Evolutionary conservation across 805 yeast species (phyloP).

Genomic region (Teunomyces stri): DNA sequence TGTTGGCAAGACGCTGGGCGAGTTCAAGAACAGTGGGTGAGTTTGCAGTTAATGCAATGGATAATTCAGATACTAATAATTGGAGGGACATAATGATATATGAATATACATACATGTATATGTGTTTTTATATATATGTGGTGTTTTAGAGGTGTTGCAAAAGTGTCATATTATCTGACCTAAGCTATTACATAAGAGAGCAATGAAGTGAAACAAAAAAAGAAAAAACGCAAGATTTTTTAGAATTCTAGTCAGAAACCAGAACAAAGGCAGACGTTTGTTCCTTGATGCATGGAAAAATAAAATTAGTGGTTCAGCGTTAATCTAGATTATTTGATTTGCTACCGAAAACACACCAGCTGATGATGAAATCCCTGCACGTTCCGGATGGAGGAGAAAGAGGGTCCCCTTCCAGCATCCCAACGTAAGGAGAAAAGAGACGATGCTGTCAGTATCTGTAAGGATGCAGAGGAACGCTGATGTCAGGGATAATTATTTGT

Average conservation of each 20-base stretch:
- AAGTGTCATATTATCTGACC: background rate
- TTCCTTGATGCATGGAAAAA: background rate
- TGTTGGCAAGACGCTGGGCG: background rate
- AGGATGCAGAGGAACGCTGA: background rate
- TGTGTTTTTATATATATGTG: background rate
- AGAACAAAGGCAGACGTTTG: background rate
- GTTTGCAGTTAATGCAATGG: background rate
- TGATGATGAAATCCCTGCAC: background rate
- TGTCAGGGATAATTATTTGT: background rate
- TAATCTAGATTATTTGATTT: background rate
- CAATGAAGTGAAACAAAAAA: background rate
- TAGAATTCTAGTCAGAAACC: background rate
- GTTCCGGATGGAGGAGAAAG: background rate
- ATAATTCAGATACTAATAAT: background rate
- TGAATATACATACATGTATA: background rate
- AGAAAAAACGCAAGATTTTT: background rate
- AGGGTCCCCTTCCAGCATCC: too few species aligned
- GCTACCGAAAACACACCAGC: background rate
- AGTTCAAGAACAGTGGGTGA: background rate
- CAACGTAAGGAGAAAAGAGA: too few species aligned
- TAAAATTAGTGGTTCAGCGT: background rate
- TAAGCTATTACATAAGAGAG: background rate
- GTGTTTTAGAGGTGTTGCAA: background rate
- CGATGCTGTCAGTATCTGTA: background rate
- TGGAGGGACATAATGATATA: background rate